phyloP scores from a whole-genome alignment of 2,329 filamentous ascomycete genomes.

The Cladosporium cucumerinum region DNA sequence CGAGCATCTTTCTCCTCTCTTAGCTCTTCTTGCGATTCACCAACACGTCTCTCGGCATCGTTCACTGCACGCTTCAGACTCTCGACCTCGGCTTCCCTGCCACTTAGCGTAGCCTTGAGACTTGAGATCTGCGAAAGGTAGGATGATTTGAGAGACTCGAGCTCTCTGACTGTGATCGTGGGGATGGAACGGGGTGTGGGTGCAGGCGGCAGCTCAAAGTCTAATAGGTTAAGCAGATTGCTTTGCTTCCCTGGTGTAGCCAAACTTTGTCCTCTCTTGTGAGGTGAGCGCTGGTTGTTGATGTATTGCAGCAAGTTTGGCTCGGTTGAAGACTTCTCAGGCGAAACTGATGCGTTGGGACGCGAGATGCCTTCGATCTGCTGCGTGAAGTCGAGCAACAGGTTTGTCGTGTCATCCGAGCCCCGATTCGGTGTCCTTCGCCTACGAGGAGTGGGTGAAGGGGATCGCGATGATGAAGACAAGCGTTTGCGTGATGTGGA shows the following conservation, averaged over 20 bases:
- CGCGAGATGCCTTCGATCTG: conserved; percentile 58
- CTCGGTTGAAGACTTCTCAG: conserved; percentile 49
- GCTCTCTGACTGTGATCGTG: conserved; percentile 83
- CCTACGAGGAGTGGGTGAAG: conserved; percentile 53
- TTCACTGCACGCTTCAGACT: conserved; percentile 82
- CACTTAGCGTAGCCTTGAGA: conserved; percentile 85
- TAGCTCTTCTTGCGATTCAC: conserved; percentile 77
- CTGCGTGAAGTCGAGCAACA: conserved; percentile 85
- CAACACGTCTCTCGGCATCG: conserved; percentile 89
- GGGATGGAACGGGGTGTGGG: conserved; percentile 90
- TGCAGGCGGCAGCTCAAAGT: conserved; percentile 90
- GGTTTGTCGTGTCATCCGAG: conserved; percentile 65
- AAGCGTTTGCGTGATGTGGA: conserved; percentile 46
- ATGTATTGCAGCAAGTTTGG: conserved; percentile 46
- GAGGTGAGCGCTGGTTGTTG: conserved; percentile 42
- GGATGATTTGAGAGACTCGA: conserved; percentile 86
- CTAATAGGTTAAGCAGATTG: conserved; percentile 67
- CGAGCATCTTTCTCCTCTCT: conserved; percentile 70
- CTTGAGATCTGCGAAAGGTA: conserved; percentile 92
- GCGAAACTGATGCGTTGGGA: conserved; percentile 46
- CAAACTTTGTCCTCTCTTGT: conserved; percentile 34
- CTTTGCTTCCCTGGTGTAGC: conserved; percentile 44
- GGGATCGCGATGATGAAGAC: conserved; percentile 39
- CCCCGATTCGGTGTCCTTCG: conserved; percentile 42
- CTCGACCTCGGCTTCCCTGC: conserved; percentile 86